A percentile compares a stretch with the other conserved stretches of the same genome.
phyloP scores from a whole-genome alignment of 768 basidiomycete species.

The Termitomyces sp. region DNA sequence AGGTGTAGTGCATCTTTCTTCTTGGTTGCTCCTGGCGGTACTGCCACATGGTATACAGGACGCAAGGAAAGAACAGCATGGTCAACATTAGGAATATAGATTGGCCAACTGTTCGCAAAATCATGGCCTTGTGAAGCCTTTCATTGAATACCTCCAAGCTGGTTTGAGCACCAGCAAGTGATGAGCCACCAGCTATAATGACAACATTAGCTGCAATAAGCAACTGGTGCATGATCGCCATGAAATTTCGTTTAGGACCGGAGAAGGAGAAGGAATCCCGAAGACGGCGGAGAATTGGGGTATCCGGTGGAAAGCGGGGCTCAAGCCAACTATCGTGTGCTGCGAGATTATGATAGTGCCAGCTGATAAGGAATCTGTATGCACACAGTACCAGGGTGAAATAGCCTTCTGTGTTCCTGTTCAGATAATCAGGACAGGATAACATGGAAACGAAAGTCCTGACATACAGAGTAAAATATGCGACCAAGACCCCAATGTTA shows the following conservation, averaged over 20 bases:
- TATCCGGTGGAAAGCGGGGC: constrained; percentile 18
- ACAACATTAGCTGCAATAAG: constrained; percentile 27
- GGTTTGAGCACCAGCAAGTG: constrained; percentile 21
- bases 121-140: constrained; percentile 20
- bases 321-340: constrained; percentile 29
- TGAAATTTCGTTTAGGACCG: constrained; percentile 19
- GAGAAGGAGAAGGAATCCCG: constrained; percentile 21
- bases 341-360: constrained; percentile 29
- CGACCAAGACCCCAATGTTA: constrained; percentile 24
- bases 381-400: constrained; percentile 29
- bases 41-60: constrained; percentile 22
- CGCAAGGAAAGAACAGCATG: constrained; percentile 17
- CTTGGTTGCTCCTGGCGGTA: constrained; percentile 13
- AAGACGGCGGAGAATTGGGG: constrained; percentile 14
- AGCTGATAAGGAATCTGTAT: constrained; percentile 29
- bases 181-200: constrained; percentile 28
- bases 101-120: constrained; percentile 26
- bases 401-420: constrained; percentile 25
- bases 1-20: constrained; percentile 21
- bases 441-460: background rate
- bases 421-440: background rate
- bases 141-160: constrained; percentile 4
- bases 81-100: constrained; percentile 28
- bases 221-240: constrained; percentile 25
- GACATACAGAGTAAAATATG: constrained; percentile 23